A percentile compares a stretch with the other conserved stretches of the same genome.
phyloP scores from a whole-genome alignment of 2,329 filamentous ascomycete genomes.

The Paramyrothecium sp. region DNA sequence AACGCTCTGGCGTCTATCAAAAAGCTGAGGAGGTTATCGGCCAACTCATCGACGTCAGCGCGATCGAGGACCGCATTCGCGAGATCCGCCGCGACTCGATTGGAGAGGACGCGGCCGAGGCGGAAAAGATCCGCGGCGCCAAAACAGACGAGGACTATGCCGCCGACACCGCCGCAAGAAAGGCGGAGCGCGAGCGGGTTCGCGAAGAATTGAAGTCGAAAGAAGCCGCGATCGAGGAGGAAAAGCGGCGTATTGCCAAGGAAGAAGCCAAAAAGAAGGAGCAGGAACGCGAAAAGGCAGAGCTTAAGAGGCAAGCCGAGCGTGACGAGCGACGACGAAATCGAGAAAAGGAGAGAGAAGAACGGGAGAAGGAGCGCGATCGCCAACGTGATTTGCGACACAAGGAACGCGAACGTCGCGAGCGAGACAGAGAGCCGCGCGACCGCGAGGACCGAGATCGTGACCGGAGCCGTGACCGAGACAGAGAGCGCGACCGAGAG shows the following conservation, averaged over 20 bases:
- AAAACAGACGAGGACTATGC: constrained; percentile 76
- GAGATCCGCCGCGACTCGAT: constrained; percentile 66
- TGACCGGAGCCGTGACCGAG: constrained; percentile 25
- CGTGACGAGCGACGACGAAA: constrained; percentile 47
- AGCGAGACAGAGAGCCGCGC: constrained; percentile 32
- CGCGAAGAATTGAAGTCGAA: constrained; percentile 59
- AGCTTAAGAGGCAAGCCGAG: constrained; percentile 48
- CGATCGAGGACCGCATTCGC: constrained; percentile 69
- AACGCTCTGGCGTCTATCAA: constrained; percentile 74
- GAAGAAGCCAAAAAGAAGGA: constrained; percentile 54
- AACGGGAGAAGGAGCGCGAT: constrained; percentile 47
- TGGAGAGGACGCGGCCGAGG: constrained; percentile 65
- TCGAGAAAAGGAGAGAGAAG: constrained; percentile 54
- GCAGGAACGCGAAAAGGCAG: constrained; percentile 47
- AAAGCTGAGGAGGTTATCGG: constrained; percentile 67
- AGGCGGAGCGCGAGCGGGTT: constrained; percentile 59
- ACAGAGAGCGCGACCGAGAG: constrained; percentile 25
- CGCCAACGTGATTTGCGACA: constrained; percentile 37
- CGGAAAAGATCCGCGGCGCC: constrained; percentile 62
- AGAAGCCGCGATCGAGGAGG: constrained; percentile 60
- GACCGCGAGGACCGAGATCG: constrained; percentile 31
- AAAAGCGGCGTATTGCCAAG: constrained; percentile 56
- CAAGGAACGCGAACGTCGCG: constrained; percentile 36
- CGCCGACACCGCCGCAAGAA: constrained; percentile 60
- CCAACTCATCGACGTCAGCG: constrained; percentile 63